Evolutionary conservation across 2,329 filamentous ascomycete genomes (phyloP), one percentile per base, ranked within the genome.

Genomic region (Microcyclospora pomicola): DNA sequence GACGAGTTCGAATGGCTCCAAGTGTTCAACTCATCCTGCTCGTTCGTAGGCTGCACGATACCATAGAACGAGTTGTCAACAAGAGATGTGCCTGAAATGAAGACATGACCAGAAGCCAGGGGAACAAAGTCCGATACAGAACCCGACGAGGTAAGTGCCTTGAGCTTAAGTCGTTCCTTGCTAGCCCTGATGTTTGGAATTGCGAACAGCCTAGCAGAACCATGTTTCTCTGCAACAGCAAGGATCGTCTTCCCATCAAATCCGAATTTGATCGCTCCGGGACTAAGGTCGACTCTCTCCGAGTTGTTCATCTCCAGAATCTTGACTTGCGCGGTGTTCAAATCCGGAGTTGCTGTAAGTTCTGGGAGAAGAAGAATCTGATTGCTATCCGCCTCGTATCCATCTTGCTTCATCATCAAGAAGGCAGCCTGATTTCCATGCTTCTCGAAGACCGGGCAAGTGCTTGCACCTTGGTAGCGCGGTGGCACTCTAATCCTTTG

Each of bases 311-410:
- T 4, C 14, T 31, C 30, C 31, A 38, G 36, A 35, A 39, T 37
- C 34, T 34, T 27, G 39, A 32, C 6, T 15, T 27, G 9, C 6
- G 38, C 5, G 34, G 33, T 6, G 27, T 31, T 29, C 5, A 4
- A 7, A 24, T 24, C 19, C 7, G 19, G 19, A 7, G 28, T 19
- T 36, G 14, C 31, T 10, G 41, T 36, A 24, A 82, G 63, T 48
- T 83, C 70, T 1, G 73, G 70, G 6, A 83, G 58, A 2, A 84
- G 61, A 44, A 86, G 61, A 3, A 85, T 63, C 33, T 77, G 71
- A 33, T 79, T 71, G 57, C 81, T 81, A 62, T 94, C 85, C 12
- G 80, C 74, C 59, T 95, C 86, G 55, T 94, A 93, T 42, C 80
- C 75, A 36, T 74, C 68, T 39, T 71, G 71, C 45, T 73, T 71